Evolutionary conservation across 768 basidiomycete species (phyloP).

Genomic region (Collybia sordida): DNA sequence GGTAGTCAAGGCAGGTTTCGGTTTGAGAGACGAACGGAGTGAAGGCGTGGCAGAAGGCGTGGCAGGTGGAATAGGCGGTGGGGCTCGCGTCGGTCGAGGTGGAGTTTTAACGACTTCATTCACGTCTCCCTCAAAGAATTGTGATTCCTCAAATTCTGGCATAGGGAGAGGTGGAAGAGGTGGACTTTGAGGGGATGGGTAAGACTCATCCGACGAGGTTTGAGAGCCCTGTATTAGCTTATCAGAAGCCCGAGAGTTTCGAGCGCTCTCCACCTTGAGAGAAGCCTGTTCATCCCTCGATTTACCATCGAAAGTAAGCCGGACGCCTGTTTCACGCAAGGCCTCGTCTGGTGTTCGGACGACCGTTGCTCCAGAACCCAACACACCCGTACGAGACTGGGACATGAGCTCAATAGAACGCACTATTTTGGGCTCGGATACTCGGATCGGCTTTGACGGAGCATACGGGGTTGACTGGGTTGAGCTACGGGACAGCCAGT

Average conservation of each 20-base stretch:
- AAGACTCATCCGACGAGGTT: slow-evolving; percentile 19
- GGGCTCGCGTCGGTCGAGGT: slow-evolving; percentile 29
- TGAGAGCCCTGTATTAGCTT: slow-evolving; percentile 4
- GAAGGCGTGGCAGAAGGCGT: slow-evolving; percentile 17
- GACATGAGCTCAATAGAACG: slow-evolving; percentile 38
- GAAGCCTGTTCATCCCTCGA: slow-evolving; percentile 8
- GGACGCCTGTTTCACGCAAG: slow-evolving; percentile 48
- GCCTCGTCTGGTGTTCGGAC: slow-evolving; percentile 84
- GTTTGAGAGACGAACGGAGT: slow-evolving; percentile 39
- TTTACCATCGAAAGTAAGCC: slow-evolving; percentile 33
- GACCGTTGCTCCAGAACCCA: slow-evolving; percentile 73
- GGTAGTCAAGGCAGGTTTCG: slow-evolving; percentile 28
- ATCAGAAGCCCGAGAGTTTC: slow-evolving; percentile 11
- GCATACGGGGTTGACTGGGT: slow-evolving; percentile 30
- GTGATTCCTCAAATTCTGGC: slow-evolving; percentile 30
- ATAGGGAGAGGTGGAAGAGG: slow-evolving; percentile 57
- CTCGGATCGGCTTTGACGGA: slow-evolving; percentile 35
- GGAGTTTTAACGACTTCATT: slow-evolving; percentile 29
- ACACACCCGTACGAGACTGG: slow-evolving; percentile 42
- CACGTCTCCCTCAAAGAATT: slow-evolving; percentile 16
- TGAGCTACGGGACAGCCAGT: slow-evolving; percentile 47
- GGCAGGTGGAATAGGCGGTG: slow-evolving; percentile 18
- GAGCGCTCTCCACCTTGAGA: slow-evolving; percentile 4
- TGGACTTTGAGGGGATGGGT: slow-evolving; percentile 40
- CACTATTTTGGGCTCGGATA: slow-evolving; percentile 45